Conservation (phyloP, 352 stramenopile species). For the Phytophthora pluvialis region DNA sequence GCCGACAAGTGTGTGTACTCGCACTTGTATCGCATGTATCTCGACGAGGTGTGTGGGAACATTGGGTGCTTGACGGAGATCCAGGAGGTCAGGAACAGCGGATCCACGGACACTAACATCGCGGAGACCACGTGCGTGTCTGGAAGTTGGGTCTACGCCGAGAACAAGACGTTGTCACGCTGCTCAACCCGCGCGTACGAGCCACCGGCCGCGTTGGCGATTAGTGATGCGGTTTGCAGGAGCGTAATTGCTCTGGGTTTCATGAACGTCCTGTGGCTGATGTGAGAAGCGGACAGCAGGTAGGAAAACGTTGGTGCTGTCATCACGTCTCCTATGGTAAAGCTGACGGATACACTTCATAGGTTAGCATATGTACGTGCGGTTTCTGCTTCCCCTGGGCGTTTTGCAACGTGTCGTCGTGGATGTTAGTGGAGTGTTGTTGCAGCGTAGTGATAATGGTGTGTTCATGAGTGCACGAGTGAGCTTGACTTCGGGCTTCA, state of each 20-base stretch:
- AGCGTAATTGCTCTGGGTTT: background rate
- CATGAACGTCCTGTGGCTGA: slow-evolving; percentile 1
- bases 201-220: slow-evolving; percentile 16
- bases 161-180: slow-evolving; percentile 60
- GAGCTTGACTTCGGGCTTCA: no score
- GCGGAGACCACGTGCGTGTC: slow-evolving; percentile 53
- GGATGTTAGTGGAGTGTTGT: no score
- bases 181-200: slow-evolving; percentile 69
- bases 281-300: slow-evolving; percentile 2
- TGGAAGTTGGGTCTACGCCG: slow-evolving; percentile 50
- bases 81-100: slow-evolving; percentile 39
- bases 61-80: slow-evolving; percentile 64
- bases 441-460: no score
- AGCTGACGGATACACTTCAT: no score
- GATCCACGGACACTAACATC: slow-evolving; percentile 34
- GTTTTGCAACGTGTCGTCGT: no score
- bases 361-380: no score
- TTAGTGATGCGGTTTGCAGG: background rate
- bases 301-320: no score
- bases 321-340: no score
- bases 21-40: slow-evolving; percentile 67
- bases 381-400: no score
- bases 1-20: slow-evolving; percentile 81
- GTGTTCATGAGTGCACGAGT: no score
- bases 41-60: slow-evolving; percentile 73